Conservation (phyloP, 1,284 basidiomycete genomes). For the Leccinum griseonigrum region DNA sequence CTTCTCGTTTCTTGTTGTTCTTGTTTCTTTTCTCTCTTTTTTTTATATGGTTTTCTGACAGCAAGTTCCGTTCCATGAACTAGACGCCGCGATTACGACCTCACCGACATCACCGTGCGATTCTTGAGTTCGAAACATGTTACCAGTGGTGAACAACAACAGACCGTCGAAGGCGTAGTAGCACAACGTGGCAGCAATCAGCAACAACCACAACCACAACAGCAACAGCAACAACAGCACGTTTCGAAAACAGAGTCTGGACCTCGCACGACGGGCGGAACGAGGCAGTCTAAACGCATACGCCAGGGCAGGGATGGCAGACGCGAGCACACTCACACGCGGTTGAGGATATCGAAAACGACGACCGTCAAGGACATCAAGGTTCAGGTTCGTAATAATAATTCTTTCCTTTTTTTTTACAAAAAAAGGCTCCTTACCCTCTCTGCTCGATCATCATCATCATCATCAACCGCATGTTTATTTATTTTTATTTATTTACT, state of each 20-base stretch:
- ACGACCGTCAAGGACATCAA: conserved; percentile 78
- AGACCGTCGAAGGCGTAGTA: conserved; percentile 16
- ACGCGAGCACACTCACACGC: conserved; percentile 42
- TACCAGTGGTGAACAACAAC: conserved; percentile 19
- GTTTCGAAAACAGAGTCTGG: conserved; percentile 28
- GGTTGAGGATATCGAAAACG: conserved; percentile 55
- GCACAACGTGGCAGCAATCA: conserved; percentile 22
- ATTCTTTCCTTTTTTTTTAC: too few species aligned
- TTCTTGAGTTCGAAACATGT: conserved; percentile 30
- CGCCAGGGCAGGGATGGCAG: conserved; percentile 48
- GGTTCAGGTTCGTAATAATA: conserved; percentile 48
- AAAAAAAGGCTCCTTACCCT: neutral
- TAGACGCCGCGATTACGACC: conserved; percentile 51
- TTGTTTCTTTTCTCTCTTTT: neutral
- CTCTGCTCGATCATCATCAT: neutral
- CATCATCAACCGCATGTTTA: neutral
- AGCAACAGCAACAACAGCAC: conserved; percentile 3
- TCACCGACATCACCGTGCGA: conserved; percentile 51
- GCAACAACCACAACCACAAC: neutral
- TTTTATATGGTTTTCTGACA: conserved; percentile 10
- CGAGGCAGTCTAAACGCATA: conserved; percentile 66
- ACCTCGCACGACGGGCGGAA: conserved; percentile 26
- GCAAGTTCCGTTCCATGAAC: conserved; percentile 13
- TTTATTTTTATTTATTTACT: neutral
- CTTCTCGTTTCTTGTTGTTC: neutral